Percentiles rank a stretch among this genome's conserved stretches.
These are phyloP conservation scores for Rhizopogon vesiculosus DNA, from an alignment of 768 basidiomycete species.

Conservation along the genomic window DNA sequence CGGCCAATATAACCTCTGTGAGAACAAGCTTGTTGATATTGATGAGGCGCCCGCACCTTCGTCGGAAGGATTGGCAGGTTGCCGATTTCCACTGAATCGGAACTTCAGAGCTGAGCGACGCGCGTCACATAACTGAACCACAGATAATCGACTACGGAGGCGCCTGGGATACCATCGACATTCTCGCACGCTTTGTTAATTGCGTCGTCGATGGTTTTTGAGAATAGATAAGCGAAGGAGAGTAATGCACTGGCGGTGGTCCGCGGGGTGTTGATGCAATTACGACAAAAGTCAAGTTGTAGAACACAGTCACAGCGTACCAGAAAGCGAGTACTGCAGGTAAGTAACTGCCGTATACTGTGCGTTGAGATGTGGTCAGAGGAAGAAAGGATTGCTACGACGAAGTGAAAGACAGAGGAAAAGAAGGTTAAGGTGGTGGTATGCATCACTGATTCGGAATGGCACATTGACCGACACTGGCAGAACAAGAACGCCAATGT, in stretches of 20 bases:
- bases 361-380: slow-evolving; percentile 29
- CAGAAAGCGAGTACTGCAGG: slow-evolving; percentile 24
- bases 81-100: slow-evolving; percentile 75
- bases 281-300: slow-evolving; percentile 39
- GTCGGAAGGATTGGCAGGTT: slow-evolving; percentile 81
- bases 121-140: slow-evolving; percentile 49
- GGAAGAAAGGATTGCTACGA: slow-evolving; percentile 56
- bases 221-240: slow-evolving; percentile 67
- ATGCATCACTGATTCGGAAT: slow-evolving; percentile 54
- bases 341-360: slow-evolving; percentile 15
- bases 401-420: slow-evolving; percentile 39
- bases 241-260: slow-evolving; percentile 71
- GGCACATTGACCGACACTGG: slow-evolving; percentile 34
- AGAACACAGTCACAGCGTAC: slow-evolving; percentile 25
- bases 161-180: slow-evolving; percentile 60
- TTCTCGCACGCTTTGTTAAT: slow-evolving; percentile 67
- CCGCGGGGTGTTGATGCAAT: slow-evolving; percentile 57
- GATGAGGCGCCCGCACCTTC: slow-evolving; percentile 60
- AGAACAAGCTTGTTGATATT: slow-evolving; percentile 47
- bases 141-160: slow-evolving; percentile 18
- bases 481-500: slow-evolving; percentile 22
- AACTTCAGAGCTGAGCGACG: slow-evolving; percentile 76
- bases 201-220: slow-evolving; percentile 55
- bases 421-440: slow-evolving; percentile 50
- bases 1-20: slow-evolving; percentile 46